Percentiles rank a stretch among this genome's conserved stretches.
These are phyloP conservation scores for Beverwykella pulmonaria DNA, from an alignment of 495 filamentous ascomycete species.

Conservation along the genomic window DNA sequence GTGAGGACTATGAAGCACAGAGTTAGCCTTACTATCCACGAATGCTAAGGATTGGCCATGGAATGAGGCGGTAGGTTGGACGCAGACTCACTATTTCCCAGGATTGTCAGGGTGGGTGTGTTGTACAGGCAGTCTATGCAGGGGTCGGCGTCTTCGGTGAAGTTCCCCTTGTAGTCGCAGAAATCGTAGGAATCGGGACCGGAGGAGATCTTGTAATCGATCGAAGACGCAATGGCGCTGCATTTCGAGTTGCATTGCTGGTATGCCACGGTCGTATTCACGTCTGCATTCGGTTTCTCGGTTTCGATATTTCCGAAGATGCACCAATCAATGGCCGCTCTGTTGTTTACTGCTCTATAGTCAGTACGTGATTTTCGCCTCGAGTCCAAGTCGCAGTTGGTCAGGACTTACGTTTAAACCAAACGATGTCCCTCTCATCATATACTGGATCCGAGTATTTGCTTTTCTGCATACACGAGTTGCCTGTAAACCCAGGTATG, in stretches of 20 bases:
- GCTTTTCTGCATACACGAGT: not conserved
- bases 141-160: not conserved
- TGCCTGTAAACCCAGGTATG: not conserved
- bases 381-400: not conserved
- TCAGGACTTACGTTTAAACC: slow-evolving; percentile 1
- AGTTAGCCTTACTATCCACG: not conserved
- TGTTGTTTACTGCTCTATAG: slow-evolving; percentile 8
- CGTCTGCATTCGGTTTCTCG: not conserved
- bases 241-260: slow-evolving; percentile 1
- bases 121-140: slow-evolving; percentile 10
- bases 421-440: not conserved
- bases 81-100: slow-evolving; percentile 3
- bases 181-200: not conserved
- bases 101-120: not conserved
- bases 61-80: not conserved
- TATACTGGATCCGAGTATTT: not conserved
- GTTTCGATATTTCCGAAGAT: not conserved
- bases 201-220: not conserved
- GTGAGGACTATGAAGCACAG: not conserved
- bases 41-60: not conserved
- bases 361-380: not conserved
- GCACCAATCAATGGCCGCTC: slow-evolving; percentile 11
- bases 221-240: not conserved
- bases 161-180: slow-evolving; percentile 3
- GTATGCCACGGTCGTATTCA: not conserved